Evolutionary conservation across 2,329 filamentous ascomycete species (phyloP), one percentile per base, ranked within the genome.

Genomic region (Alternaria gaisen): DNA sequence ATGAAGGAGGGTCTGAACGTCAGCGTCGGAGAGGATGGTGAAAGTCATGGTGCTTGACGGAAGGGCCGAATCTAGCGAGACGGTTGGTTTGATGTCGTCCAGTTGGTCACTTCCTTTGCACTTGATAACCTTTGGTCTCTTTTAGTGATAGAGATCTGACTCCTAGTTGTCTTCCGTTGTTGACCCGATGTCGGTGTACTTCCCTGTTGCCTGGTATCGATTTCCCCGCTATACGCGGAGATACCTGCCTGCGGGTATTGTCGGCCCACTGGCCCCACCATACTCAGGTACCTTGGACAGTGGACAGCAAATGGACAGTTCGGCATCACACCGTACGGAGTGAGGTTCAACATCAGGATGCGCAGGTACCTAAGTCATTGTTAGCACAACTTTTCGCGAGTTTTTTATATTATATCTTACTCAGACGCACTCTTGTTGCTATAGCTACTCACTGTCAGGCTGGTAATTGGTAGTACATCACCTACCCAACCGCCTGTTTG

Each of bases 1-100:
- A 16, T 74, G 63, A 47, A 78, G 72, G 5, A 83, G 72, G 9
- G 68, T 57, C n/a, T 67, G 48, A 10, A 83, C 42, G 12, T 68
- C 56, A 18, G 62, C 41, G 32, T 69, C 63, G 11, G 68, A 62
- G 20, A 71, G 66, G 40, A 69, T 38, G 10, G 64, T 63, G 43
- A 69, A 68, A 2, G 58, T 44, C 58, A 65, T 54, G 24, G 3
- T 54, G 44, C n/a, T 26, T 40, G 10, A 9, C 1, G 11, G 5
- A 32, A 43, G 20, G 40, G 51, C 20, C n/a, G 51, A 28, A 1
- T 34, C 43, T 9, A 26, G 42, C 42, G 47, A 26, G 12, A 26
- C 20, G 2, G 20, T n/a, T 14, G 9, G n/a, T 30, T 22, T 6
- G 7, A 14, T 8, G 8, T 53, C 20, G 12, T 43, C n/a, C 24